Evolutionary conservation across 768 basidiomycete genomes (phyloP).

Genomic region (Suillus cothurnatus): DNA sequence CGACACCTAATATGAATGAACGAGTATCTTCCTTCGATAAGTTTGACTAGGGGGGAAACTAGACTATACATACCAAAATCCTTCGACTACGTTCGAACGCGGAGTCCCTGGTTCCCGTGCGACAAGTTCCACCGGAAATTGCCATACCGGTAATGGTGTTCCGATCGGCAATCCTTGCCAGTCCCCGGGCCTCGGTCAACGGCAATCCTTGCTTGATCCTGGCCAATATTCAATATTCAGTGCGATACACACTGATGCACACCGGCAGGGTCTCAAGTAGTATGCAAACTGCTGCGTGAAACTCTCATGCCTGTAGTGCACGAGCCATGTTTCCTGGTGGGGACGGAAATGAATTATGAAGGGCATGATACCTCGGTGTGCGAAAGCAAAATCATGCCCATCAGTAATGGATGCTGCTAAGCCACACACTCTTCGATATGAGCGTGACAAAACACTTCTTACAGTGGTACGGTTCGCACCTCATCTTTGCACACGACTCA

Average conservation of each 20-base stretch:
- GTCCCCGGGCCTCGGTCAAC: not conserved
- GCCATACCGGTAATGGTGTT: not conserved
- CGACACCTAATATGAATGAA: not conserved
- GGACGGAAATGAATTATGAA: conserved; percentile 4
- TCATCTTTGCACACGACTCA: not conserved
- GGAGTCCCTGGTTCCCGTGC: not conserved
- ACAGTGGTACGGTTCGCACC: not conserved
- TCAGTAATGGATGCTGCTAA: not conserved
- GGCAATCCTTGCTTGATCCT: not conserved
- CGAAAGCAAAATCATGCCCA: not conserved
- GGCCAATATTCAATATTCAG: not conserved
- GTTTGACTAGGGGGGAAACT: not conserved
- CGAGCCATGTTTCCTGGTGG: not conserved
- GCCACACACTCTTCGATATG: not conserved
- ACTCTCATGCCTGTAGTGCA: not conserved
- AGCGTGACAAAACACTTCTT: not conserved
- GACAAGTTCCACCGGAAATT: not conserved
- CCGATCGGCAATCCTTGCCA: not conserved
- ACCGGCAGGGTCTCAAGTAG: not conserved
- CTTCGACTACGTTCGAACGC: not conserved
- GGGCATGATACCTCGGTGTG: conserved; percentile 1
- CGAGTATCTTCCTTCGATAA: not conserved
- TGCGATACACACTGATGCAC: not conserved
- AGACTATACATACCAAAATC: too few relatives aligned
- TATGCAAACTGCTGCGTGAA: not conserved